Evolutionary conservation across 805 yeast genomes (phyloP), one percentile per base, ranked within the genome.

Genomic region (Wickerhamomyces bovis): DNA sequence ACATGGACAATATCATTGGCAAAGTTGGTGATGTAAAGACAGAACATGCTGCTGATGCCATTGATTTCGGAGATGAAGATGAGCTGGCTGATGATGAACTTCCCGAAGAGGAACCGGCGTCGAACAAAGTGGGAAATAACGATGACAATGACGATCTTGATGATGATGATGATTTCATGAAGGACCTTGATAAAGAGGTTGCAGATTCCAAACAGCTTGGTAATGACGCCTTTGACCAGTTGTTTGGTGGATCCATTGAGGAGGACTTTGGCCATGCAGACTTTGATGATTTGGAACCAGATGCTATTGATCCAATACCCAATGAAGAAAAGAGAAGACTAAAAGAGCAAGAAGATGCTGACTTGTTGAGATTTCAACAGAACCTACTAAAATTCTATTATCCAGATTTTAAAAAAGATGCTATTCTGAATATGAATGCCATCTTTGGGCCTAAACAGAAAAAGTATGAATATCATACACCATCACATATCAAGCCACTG

Each of bases 11-110:
- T 6, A 28, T 60, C 15, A 53, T 57, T 16, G 56, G 51, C 38
- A 47, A 36, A n/a, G 53, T 53, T 16, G 59, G 48, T 41, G 43
- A 33, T 22, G 53, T 55, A 60, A 50, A 54, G 23, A 77, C 64
- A 69, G 74, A 76, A 45, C 98, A 90, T 64, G 90, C 94, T 1
- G 96, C 80, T 7, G 92, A 90, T 63, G 99, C 99, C 10, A 71
- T 89, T 28, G 98, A 92, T 64, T 92, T 86, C 62, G 97, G 88
- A 59, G 96, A 88, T 62, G 95, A 87, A 58, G 97, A 90, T 54
- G 97, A 90, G 64, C 70, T 90, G 42, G 97, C 97, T 0, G 97
- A 90, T 21, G 97, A 90, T 20, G 95, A 87, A 46, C 57, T 66
- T 3, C 71, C 71, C 1, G 72, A 66, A 26, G 72, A 48, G 48